Evolutionary conservation across 345 rosid genomes (phyloP), one percentile per base, ranked within the genome.

Genomic region (Syzygium jambos): DNA sequence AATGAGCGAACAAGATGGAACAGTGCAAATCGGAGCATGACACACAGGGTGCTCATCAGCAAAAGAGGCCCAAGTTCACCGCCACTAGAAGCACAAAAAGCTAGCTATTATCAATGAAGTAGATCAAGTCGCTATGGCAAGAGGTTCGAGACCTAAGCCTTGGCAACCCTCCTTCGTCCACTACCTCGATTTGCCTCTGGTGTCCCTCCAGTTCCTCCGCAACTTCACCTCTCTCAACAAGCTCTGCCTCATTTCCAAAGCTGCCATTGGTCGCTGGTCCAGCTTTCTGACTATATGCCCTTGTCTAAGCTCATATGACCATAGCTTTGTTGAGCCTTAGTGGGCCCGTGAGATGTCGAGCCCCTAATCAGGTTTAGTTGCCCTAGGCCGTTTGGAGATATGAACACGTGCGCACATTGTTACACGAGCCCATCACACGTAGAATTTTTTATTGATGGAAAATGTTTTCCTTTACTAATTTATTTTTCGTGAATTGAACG

Each of bases 211-310:
- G n/a, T 96, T 97, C 91, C 91, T 95, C 30, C 86, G 98, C 63
- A 90, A 92, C 84, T 93, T 90, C 87, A 96, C 96, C 9, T 94
- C 97, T 51, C 95, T 91, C 59, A 97, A 91, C 94, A 96, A 93
- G 85, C 99, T 97, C 57, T 97, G 98, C 91, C 85, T 95, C 52
- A 95, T 96, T 91, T 93, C 96, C 89, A 93, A 93, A 41, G 49
- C 80, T 53, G 95, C 96, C 88, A 89, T 90, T 53, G 27, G 91
- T 86, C 95, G 95, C 85, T 96, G 98, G 97, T 38, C 4, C 3
- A 57, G 63, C 29, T 57, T 57, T 57, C 29, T 57, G 15, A 10
- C n/a, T 11, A 22, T 25, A 11, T 25, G 29, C 30, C 29, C 65
- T 59, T 25, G 15, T 59, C 30, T 25, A 59, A 59, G 65, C 7